phyloP scores from a whole-genome alignment of 2,329 filamentous ascomycete species.

The Drechslerella dactyloides region DNA sequence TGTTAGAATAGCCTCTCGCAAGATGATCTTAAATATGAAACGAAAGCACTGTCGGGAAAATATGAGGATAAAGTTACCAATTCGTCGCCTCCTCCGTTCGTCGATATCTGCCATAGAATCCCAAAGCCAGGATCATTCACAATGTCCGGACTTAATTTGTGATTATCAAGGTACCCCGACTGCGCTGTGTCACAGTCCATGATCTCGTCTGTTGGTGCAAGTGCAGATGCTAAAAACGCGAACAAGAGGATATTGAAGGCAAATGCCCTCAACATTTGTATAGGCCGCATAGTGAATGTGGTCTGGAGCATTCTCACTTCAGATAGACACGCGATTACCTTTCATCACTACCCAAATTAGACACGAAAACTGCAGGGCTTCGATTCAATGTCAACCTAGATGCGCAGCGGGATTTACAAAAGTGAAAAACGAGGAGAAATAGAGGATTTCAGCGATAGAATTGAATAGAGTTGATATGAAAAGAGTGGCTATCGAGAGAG shows the following conservation, averaged over 20 bases:
- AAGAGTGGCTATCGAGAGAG: too few species aligned
- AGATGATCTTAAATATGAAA: too few species aligned
- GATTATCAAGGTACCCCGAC: constrained; percentile 59
- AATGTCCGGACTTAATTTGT: constrained; percentile 59
- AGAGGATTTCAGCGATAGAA: too few species aligned
- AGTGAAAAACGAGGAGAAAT: too few species aligned
- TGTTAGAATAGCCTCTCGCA: too few species aligned
- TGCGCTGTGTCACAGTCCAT: constrained; percentile 56
- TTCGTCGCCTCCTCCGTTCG: constrained; percentile 15
- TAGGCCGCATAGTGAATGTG: constrained; percentile 18
- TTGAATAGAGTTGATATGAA: too few species aligned
- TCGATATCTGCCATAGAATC: constrained; percentile 52
- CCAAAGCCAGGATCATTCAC: constrained; percentile 57
- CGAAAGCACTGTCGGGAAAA: not conserved
- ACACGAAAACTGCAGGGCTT: too few species aligned
- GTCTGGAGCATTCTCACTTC: not conserved
- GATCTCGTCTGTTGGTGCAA: constrained; percentile 53
- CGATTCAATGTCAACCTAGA: too few species aligned
- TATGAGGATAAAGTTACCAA: constrained; percentile 8
- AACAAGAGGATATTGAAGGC: constrained; percentile 4
- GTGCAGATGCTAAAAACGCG: constrained; percentile 5
- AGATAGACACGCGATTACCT: not conserved
- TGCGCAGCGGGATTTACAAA: too few species aligned
- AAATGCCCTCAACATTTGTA: constrained; percentile 2
- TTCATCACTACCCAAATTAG: not conserved